Evolutionary conservation across 495 filamentous ascomycete species (phyloP), one percentile per base, ranked within the genome.

Genomic region (Aspergillus olivimuriae): DNA sequence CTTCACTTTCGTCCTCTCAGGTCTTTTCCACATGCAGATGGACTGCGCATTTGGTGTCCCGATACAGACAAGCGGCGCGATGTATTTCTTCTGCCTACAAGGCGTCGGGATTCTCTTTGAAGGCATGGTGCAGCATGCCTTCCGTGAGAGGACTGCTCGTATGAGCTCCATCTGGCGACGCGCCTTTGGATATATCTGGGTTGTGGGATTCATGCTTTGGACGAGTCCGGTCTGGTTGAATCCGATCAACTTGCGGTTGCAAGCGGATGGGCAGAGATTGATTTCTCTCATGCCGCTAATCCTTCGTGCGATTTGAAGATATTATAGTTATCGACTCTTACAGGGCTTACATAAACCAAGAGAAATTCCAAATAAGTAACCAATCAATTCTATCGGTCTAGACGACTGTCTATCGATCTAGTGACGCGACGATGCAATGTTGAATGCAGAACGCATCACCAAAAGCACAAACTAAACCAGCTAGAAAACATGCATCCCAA

Each of bases 11-110:
- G 6, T 30, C 1, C 38, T 41, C 4, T 58, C 55, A 4, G 55
- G 55, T 3, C 15, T 43, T 15, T 34, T 58, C 19, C 55, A 58
- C 34, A 30, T 46, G 10, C 20, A 41, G 1, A 52, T 52, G 43
- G 55, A 58, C 7, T 16, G 54, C 7, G 51, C 38, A 2, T 58
- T 58, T 30, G 48, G 51, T 0, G 47, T 58, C 2, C 35, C 40
- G 0, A 22, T 43, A 4, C 14, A 9, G 0, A 43, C 48, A 7
- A 54, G 39, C 4, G 55, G 55, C 0, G 51, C 39, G 17, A 4
- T 54, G 11, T 47, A 30, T 36, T 58, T 54, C 37, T 58, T 52
- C 15, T 4, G 4, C 3, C 11, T 58, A 9, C 55, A 58, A 51
- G 44, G 46, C 19, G n/a, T 46, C 5, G 55, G 51, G 0, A 17